phyloP scores from a whole-genome alignment of 1,284 basidiomycete species.

The Ceraceosorus guamensis region DNA sequence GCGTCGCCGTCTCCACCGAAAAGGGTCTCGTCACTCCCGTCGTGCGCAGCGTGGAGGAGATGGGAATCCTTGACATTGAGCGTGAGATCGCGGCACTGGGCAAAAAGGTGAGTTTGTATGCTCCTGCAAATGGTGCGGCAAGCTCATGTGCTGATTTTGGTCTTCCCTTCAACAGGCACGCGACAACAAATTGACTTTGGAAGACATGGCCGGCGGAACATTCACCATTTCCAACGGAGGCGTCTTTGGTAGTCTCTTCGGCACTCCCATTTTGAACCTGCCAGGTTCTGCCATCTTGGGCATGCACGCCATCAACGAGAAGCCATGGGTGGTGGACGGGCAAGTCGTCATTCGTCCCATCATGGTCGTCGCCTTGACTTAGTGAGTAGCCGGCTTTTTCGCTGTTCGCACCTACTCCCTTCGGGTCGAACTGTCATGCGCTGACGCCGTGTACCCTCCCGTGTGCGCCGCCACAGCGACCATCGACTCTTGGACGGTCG shows the following conservation, averaged over 20 bases:
- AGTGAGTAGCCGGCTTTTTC: background rate
- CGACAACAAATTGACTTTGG: conserved; percentile 87
- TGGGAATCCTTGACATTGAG: conserved; percentile 88
- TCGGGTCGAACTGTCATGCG: too few relatives aligned
- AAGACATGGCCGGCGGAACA: conserved; percentile 76
- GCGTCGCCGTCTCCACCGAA: conserved; percentile 89
- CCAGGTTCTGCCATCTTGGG: conserved; percentile 90
- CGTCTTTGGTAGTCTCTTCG: conserved; percentile 93
- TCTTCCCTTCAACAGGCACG: conserved; percentile 59
- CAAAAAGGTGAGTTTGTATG: conserved; percentile 58
- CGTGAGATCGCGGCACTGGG: conserved; percentile 81
- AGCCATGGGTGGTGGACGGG: conserved; percentile 69
- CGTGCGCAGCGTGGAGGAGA: conserved; percentile 77
- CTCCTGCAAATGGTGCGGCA: background rate
- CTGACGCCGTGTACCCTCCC: background rate
- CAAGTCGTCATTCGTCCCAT: conserved; percentile 72
- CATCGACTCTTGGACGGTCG: conserved; percentile 91
- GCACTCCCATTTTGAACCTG: conserved; percentile 88
- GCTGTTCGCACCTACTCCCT: too few relatives aligned
- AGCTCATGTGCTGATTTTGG: background rate
- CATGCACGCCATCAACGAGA: conserved; percentile 95
- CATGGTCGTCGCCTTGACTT: conserved; percentile 61
- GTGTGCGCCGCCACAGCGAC: conserved; percentile 55
- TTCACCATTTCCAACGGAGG: conserved; percentile 99
- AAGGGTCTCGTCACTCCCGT: conserved; percentile 97